Evolutionary conservation across 2,329 filamentous ascomycete species (phyloP).

Genomic region (Fonsecaea monophora): DNA sequence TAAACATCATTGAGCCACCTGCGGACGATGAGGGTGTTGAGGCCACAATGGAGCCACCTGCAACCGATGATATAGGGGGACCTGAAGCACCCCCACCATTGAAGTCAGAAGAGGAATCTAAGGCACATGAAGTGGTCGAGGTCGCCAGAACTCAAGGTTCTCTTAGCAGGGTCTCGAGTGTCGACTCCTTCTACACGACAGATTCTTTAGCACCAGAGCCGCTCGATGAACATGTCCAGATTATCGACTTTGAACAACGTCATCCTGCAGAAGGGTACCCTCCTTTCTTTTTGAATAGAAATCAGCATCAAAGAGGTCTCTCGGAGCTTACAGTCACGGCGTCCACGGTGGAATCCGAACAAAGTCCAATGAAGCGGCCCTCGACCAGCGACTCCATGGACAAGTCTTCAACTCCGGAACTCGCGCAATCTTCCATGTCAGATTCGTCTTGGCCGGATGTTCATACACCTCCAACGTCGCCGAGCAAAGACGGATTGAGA

Average conservation of each 20-base stretch:
- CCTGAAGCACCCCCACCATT: neutral
- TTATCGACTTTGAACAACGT: conserved; percentile 24
- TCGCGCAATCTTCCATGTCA: conserved; percentile 51
- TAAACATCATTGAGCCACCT: neutral
- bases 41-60: neutral
- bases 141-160: conserved; percentile 4
- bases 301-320: conserved; percentile 42
- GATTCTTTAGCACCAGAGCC: conserved; percentile 27
- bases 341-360: conserved; percentile 33
- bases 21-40: neutral
- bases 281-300: conserved; percentile 25
- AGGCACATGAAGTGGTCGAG: neutral
- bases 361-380: conserved; percentile 14
- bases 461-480: conserved; percentile 46
- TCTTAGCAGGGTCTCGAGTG: conserved; percentile 46
- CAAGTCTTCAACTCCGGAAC: conserved; percentile 53
- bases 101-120: neutral
- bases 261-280: conserved; percentile 23
- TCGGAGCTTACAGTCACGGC: conserved; percentile 44
- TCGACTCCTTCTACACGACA: conserved; percentile 53
- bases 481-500: conserved; percentile 30
- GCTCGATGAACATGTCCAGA: conserved; percentile 11
- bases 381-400: conserved; percentile 28
- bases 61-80: neutral
- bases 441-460: conserved; percentile 49